Evolutionary conservation across 208 protist genomes (phyloP), one percentile per base, ranked within the genome.

Genomic region (Leptomonas pyrrhocoris): DNA sequence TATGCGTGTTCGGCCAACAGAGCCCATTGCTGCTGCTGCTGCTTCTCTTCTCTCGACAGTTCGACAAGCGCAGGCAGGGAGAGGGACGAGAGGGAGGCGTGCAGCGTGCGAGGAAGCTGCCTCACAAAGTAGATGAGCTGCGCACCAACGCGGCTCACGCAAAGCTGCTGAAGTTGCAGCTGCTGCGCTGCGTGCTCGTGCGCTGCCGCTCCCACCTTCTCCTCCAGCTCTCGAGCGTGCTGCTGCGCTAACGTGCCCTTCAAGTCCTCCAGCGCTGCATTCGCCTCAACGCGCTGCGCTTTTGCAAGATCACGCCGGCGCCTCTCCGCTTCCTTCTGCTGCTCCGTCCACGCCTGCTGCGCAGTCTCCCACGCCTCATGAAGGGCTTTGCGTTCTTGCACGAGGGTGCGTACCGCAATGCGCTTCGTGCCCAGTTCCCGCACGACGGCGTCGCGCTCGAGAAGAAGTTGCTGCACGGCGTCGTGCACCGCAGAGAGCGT

Each of bases 351-450:
- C 12, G 59, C 50, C 4, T 13, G 12, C 7, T 49, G 48, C 23
- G 53, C 48, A 28, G 53, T 51, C n/a, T 60, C 53, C 23, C 72
- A 48, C 19, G 72, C 59, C 13, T n/a, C 36, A n/a, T 73, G 65
- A 43, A 71, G 77, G 15, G 56, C 31, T 42, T 78, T 77, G 21
- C 72, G 57, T 21, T 72, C 72, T 21, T 42, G 9, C 13, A 77
- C 38, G 30, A 77, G 64, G 21, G 58, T 62, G 45, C 72, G 63
- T 2, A 77, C 72, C 19, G 72, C 72, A 15, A 11, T 51, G 19
- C 72, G 63, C 45, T 67, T 77, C 13, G 72, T 63, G 18, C 28
- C 19, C 0, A 77, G 49, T 30, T 71, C 72, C 0, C 38, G 18
- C 38, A 42, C 31, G 11, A n/a, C 43, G 2, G 45, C 27, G 13